Evolutionary conservation across 805 yeast species (phyloP).

Genomic region (Metschnikowia picachoensis): DNA sequence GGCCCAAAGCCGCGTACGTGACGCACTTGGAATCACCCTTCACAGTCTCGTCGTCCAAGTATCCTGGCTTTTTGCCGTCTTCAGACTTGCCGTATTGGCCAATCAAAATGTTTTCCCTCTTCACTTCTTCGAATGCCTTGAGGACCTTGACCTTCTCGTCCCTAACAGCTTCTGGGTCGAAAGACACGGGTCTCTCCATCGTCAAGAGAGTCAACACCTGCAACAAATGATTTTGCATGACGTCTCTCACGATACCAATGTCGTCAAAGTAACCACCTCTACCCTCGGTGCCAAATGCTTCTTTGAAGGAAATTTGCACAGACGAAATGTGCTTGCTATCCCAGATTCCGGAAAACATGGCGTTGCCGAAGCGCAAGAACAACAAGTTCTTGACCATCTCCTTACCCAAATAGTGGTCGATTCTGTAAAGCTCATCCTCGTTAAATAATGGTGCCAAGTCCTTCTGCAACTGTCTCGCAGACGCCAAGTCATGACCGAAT

Average conservation of each 20-base stretch:
- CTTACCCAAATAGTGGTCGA: constrained; percentile 96
- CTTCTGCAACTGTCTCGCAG: constrained; percentile 72
- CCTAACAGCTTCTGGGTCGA: constrained; percentile 87
- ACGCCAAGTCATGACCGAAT: constrained; percentile 85
- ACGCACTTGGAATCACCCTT: constrained; percentile 77
- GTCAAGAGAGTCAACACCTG: constrained; percentile 89
- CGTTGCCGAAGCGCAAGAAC: constrained; percentile 87
- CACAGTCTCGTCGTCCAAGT: constrained; percentile 90
- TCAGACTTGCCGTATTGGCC: constrained; percentile 86
- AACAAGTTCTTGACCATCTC: constrained; percentile 95
- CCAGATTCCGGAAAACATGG: constrained; percentile 86
- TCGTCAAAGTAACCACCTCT: constrained; percentile 97
- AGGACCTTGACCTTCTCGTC: constrained; percentile 95
- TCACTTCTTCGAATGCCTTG: constrained; percentile 71
- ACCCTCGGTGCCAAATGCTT: constrained; percentile 98
- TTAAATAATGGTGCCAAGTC: constrained; percentile 79
- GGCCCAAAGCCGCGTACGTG: constrained; percentile 83
- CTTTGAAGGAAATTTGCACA: constrained; percentile 90
- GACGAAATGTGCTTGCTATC: constrained; percentile 71
- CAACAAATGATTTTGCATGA: constrained; percentile 94
- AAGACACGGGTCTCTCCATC: constrained; percentile 94
- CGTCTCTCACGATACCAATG: constrained; percentile 95
- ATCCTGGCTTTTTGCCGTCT: constrained; percentile 88
- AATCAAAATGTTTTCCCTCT: constrained; percentile 60
- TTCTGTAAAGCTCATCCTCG: constrained; percentile 91